Evolutionary conservation across 805 yeast genomes (phyloP), one percentile per base, ranked within the genome.

Genomic region (Deakozyma indianensis): DNA sequence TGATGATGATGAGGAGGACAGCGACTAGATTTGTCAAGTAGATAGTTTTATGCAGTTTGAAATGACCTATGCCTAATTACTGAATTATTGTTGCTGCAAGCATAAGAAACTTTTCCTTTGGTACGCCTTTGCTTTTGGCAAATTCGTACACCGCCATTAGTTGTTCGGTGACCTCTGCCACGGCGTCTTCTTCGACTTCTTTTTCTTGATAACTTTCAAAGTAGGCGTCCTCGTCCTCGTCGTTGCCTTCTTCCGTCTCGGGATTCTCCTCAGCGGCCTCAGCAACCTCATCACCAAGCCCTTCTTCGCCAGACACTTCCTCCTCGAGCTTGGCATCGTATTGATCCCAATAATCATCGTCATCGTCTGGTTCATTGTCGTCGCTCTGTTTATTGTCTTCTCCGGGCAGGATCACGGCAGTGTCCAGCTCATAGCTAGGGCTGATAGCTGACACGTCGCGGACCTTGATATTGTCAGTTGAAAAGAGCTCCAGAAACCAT

Each of bases 1-100:
- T 61, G 90, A 80, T 52, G 73, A 74, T 52, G 85, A 78, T 52
- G 76, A 71, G 24, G 67, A 67, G 42, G 63, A 61, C 11, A 54
- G 51, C 9, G 54, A 56, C 22, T 66, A 61, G 14, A 23, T 14
- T 41, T 32, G 18, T 18, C 16, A 5, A 3, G 35, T 46, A 23
- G 16, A 11, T 41, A 16, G 38, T 16, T 43, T 23, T 42, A 22
- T 42, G 18, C n/a, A n/a, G n/a, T n/a, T n/a, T n/a, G n/a, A n/a
- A n/a, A n/a, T n/a, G n/a, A n/a, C n/a, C n/a, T n/a, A n/a, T n/a
- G n/a, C n/a, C n/a, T n/a, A n/a, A 7, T 9, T n/a, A 4, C 18
- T 11, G 25, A 3, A 23, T 42, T 5, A 20, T 22, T 23, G 44
- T 29, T 22, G 24, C 14, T 23, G 27, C 28, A 23, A 24, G 35